These are phyloP conservation scores for Porogramme epimiltina DNA, from an alignment of 1,284 basidiomycete genomes.

Conservation along the genomic window DNA sequence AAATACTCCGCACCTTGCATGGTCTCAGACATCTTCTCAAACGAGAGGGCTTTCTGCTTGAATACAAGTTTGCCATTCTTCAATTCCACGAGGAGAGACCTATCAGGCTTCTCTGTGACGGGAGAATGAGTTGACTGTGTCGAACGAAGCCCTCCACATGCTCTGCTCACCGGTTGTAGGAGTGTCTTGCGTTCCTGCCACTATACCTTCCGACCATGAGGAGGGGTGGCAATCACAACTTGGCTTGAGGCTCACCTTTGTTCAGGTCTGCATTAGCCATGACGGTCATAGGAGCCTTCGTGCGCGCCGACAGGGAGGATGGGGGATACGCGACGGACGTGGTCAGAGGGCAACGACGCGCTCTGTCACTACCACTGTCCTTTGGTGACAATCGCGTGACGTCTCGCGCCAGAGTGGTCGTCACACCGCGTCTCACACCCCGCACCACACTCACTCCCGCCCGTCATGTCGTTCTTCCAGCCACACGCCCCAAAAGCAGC, in stretches of 20 bases:
- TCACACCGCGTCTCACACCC: constrained; percentile 14
- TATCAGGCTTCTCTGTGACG: constrained; percentile 39
- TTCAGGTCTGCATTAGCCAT: constrained; percentile 27
- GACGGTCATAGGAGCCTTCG: constrained; percentile 20
- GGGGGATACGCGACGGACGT: constrained; percentile 13
- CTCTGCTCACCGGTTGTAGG: too few species aligned
- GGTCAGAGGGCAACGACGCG: constrained; percentile 20
- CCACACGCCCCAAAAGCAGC: constrained; percentile 41
- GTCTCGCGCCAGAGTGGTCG: constrained; percentile 21
- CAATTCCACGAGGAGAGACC: constrained; percentile 54
- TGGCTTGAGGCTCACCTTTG: constrained; percentile 18
- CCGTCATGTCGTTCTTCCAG: constrained; percentile 56
- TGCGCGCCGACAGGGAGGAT: background rate
- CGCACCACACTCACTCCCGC: constrained; percentile 1
- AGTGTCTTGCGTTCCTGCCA: too few species aligned
- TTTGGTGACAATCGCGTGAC: constrained; percentile 20
- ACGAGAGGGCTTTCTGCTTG: constrained; percentile 76
- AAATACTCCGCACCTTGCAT: constrained; percentile 63
- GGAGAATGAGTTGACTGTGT: constrained; percentile 13
- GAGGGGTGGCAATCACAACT: too few species aligned
- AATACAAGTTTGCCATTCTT: constrained; percentile 78
- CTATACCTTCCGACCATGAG: too few species aligned
- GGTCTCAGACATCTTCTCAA: constrained; percentile 80
- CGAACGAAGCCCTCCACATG: too few species aligned
- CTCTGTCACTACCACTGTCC: constrained; percentile 19